Evolutionary conservation across 495 filamentous ascomycete species (phyloP).

Genomic region (Annulohypoxylon moriforme): DNA sequence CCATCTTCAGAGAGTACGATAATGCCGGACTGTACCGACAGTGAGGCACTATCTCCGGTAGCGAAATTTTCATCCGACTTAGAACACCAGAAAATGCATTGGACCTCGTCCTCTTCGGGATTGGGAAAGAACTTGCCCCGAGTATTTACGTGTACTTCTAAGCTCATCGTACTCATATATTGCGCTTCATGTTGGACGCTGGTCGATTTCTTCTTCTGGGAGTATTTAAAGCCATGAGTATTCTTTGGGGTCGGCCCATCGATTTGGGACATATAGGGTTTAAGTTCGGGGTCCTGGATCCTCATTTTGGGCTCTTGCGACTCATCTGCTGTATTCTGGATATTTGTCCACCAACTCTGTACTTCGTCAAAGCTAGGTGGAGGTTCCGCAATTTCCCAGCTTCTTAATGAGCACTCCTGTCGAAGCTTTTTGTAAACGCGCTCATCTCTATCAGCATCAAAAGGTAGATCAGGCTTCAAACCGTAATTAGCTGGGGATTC

Average conservation of each 20-base stretch:
- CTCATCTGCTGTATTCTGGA: slow-evolving; percentile 40
- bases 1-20: slow-evolving; percentile 70
- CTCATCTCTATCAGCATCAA: slow-evolving; percentile 65
- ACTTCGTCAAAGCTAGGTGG: slow-evolving; percentile 82
- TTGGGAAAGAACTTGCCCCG: slow-evolving; percentile 82
- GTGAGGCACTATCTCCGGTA: slow-evolving; percentile 55
- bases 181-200: slow-evolving; percentile 87
- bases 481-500: slow-evolving; percentile 66
- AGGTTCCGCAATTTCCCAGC: slow-evolving; percentile 72
- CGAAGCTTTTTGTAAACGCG: slow-evolving; percentile 61
- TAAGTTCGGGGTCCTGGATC: slow-evolving; percentile 47
- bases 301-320: slow-evolving; percentile 67
- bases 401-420: slow-evolving; percentile 63
- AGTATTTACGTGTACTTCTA: slow-evolving; percentile 96
- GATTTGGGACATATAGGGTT: slow-evolving; percentile 79
- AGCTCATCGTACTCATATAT: slow-evolving; percentile 96
- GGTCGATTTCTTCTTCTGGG: slow-evolving; percentile 78
- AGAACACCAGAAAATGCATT: slow-evolving; percentile 90
- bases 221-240: slow-evolving; percentile 85
- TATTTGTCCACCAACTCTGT: slow-evolving; percentile 69
- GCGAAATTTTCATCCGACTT: slow-evolving; percentile 73
- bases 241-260: slow-evolving; percentile 90
- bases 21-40: slow-evolving; percentile 64
- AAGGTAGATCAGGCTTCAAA: slow-evolving; percentile 55
- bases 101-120: slow-evolving; percentile 90